phyloP scores from a whole-genome alignment of 2,329 filamentous ascomycete species.

The Gnomoniopsis smithogilvyi region DNA sequence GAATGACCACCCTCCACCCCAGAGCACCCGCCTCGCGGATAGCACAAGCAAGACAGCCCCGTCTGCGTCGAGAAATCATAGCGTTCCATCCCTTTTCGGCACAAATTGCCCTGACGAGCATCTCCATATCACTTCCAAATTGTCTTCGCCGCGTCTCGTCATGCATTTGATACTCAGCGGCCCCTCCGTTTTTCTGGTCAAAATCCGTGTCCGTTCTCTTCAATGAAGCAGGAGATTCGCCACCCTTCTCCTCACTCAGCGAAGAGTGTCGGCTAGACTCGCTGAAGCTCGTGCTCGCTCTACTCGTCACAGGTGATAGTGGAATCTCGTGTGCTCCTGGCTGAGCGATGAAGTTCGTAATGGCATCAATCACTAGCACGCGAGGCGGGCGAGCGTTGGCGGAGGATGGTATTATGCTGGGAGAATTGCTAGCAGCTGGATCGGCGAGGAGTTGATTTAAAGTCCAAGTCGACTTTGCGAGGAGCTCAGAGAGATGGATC shows the following conservation, averaged over 20 bases:
- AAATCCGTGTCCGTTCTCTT: background rate
- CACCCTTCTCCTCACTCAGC: slow-evolving; percentile 10
- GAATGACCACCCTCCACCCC: slow-evolving; percentile 65
- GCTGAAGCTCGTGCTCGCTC: slow-evolving; percentile 25
- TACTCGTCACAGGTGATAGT: slow-evolving; percentile 44
- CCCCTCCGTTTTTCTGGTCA: slow-evolving; percentile 7
- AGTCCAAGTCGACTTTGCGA: slow-evolving; percentile 42
- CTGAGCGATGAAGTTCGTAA: slow-evolving; percentile 49
- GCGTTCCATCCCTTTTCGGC: slow-evolving; percentile 73
- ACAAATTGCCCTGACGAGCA: slow-evolving; percentile 70
- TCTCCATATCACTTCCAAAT: slow-evolving; percentile 63
- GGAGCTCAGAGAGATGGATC: slow-evolving; percentile 56
- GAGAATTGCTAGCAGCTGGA: slow-evolving; percentile 29
- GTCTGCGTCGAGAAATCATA: slow-evolving; percentile 61
- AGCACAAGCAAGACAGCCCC: slow-evolving; percentile 71
- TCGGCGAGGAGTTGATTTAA: slow-evolving; percentile 45
- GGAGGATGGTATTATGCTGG: slow-evolving; percentile 28
- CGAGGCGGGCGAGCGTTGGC: slow-evolving; percentile 29
- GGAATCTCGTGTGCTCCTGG: slow-evolving; percentile 42
- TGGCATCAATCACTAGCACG: slow-evolving; percentile 62
- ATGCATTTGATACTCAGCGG: slow-evolving; percentile 50
- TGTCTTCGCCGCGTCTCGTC: slow-evolving; percentile 55
- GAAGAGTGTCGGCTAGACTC: slow-evolving; percentile 16
- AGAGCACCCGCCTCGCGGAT: slow-evolving; percentile 71
- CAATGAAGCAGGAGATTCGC: background rate